These are phyloP conservation scores for Calonectria montana DNA, from an alignment of 2,329 filamentous ascomycete species.

Conservation along the genomic window DNA sequence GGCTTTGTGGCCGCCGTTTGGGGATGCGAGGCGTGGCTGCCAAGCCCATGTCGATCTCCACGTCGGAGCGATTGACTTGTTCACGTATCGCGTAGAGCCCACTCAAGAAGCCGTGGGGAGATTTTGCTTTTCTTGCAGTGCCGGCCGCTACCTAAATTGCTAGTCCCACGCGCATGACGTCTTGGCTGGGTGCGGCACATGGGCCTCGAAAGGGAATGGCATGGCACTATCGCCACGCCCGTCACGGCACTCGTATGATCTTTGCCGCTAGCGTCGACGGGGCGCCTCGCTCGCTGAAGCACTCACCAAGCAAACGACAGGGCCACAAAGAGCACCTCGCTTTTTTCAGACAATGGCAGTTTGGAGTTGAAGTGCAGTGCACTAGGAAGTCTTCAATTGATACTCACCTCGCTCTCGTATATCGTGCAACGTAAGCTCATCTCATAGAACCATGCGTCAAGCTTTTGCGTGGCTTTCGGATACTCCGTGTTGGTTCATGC, in stretches of 20 bases:
- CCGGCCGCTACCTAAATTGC: conserved; percentile 37
- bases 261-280: conserved; percentile 38
- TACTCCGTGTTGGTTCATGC: neutral
- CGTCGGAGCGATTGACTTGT: conserved; percentile 41
- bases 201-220: conserved; percentile 37
- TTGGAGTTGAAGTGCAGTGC: conserved; percentile 19
- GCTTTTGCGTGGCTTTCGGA: neutral
- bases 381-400: conserved; percentile 4
- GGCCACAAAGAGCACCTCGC: conserved; percentile 26
- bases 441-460: neutral
- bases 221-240: conserved; percentile 32
- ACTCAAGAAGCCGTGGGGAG: conserved; percentile 31
- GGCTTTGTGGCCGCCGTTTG: conserved; percentile 22
- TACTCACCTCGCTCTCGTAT: neutral
- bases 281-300: conserved; percentile 35
- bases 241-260: conserved; percentile 45
- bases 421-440: too few species aligned
- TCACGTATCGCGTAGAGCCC: conserved; percentile 32
- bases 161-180: conserved; percentile 43
- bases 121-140: conserved; percentile 45
- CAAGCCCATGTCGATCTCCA: conserved; percentile 40
- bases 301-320: conserved; percentile 37
- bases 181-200: conserved; percentile 43
- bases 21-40: conserved; percentile 18
- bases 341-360: conserved; percentile 27